phyloP scores from a whole-genome alignment of 352 stramenopile species.

The Phytophthora kernoviae region DNA sequence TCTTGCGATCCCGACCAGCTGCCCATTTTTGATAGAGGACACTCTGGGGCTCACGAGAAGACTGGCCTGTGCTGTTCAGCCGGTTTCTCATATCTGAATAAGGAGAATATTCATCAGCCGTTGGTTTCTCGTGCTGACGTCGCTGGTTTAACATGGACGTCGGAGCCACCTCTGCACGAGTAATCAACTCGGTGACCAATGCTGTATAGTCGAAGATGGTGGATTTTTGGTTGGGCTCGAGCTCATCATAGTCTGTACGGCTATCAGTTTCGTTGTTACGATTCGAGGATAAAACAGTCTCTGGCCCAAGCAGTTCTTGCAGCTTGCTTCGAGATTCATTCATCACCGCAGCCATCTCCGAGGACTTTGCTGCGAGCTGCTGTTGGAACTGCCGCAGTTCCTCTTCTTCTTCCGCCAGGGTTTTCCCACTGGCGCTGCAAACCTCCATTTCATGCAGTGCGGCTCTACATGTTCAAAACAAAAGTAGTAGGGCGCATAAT shows the following conservation, averaged over 20 bases:
- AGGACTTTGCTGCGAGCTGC: slow-evolving; percentile 14
- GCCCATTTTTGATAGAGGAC: slow-evolving; percentile 35
- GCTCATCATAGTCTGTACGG: neutral
- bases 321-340: slow-evolving; percentile 27
- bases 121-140: neutral
- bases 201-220: slow-evolving; percentile 34
- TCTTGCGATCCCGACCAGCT: slow-evolving; percentile 24
- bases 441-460: slow-evolving; percentile 46
- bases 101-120: neutral
- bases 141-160: neutral
- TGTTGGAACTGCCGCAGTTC: slow-evolving; percentile 26
- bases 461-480: slow-evolving; percentile 17
- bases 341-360: slow-evolving; percentile 27
- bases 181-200: slow-evolving; percentile 32
- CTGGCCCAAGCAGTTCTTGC: slow-evolving; percentile 19
- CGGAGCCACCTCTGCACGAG: slow-evolving; percentile 14
- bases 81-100: neutral
- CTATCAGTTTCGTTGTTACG: neutral
- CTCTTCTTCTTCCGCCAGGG: slow-evolving; percentile 35
- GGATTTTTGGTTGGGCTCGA: slow-evolving; percentile 14
- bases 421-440: slow-evolving; percentile 23
- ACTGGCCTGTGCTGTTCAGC: neutral
- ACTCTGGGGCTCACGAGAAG: slow-evolving; percentile 28
- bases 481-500: neutral
- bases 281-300: neutral